phyloP scores from a whole-genome alignment of 2,329 filamentous ascomycete species.

The Huntiella bhutanensis region DNA sequence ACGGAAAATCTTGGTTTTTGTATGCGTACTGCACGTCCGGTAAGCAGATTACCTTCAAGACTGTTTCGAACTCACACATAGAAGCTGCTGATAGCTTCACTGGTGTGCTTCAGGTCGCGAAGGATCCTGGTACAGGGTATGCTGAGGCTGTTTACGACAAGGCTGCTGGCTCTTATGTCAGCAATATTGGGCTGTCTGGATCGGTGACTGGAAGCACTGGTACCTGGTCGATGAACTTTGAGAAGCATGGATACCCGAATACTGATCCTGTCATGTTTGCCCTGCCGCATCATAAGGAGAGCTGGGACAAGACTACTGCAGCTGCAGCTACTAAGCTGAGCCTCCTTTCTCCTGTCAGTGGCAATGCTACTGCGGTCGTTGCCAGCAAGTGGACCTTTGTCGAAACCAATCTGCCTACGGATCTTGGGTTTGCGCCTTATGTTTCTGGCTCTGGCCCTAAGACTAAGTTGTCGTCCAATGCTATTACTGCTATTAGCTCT shows the following conservation, averaged over 20 bases:
- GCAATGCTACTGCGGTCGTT: conserved; percentile 51
- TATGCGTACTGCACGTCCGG: conserved; percentile 49
- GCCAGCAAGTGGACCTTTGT: conserved; percentile 60
- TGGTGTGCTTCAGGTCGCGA: conserved; percentile 68
- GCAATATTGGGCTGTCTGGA: conserved; percentile 44
- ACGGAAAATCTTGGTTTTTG: conserved; percentile 59
- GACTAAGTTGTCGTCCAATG: conserved; percentile 29
- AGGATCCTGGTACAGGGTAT: conserved; percentile 34
- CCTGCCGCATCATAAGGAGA: conserved; percentile 66
- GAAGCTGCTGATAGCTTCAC: conserved; percentile 49
- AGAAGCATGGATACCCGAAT: conserved; percentile 44
- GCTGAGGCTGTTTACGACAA: conserved; percentile 55
- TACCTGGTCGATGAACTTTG: conserved; percentile 54
- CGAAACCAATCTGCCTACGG: conserved; percentile 51
- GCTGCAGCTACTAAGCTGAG: conserved; percentile 36
- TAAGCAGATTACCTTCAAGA: conserved; percentile 43
- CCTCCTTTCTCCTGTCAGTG: conserved; percentile 72
- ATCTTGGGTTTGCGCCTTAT: conserved; percentile 69
- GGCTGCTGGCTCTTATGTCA: conserved; percentile 57
- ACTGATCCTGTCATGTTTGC: conserved; percentile 64
- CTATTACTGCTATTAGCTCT: conserved; percentile 38
- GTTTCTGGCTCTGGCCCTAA: conserved; percentile 31
- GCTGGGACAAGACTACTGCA: conserved; percentile 42
- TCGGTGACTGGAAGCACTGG: conserved; percentile 39
- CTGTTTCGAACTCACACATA: conserved; percentile 46